These are phyloP conservation scores for Chloris gayana DNA, from an alignment of 176 grass and related monocot genomes.

Conservation along the genomic window DNA sequence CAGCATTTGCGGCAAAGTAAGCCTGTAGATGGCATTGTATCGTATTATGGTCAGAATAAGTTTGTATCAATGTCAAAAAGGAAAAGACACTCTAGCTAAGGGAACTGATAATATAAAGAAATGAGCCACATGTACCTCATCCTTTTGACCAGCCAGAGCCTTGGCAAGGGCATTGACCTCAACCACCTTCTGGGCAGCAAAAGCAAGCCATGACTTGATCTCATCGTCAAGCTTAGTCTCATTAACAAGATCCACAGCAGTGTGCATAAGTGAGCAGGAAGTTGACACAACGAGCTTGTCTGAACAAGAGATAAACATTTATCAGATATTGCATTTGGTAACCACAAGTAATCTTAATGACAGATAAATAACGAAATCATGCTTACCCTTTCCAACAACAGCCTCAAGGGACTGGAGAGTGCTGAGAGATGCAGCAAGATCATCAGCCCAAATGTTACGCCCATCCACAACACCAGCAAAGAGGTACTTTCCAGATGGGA, in stretches of 20 bases:
- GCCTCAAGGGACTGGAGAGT: slow-evolving; percentile 76
- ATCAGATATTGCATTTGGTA: slow-evolving; percentile 4
- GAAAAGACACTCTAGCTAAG: background rate
- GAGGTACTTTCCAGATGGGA: slow-evolving; percentile 87
- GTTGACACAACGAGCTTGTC: slow-evolving; percentile 93
- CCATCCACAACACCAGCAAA: slow-evolving; percentile 97
- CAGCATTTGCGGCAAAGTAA: slow-evolving; percentile 86
- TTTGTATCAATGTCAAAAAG: slow-evolving; percentile 5
- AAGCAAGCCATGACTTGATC: slow-evolving; percentile 95
- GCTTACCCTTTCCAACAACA: slow-evolving; percentile 84
- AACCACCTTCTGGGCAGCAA: slow-evolving; percentile 91
- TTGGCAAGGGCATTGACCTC: slow-evolving; percentile 91
- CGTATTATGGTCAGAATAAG: background rate
- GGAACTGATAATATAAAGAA: background rate
- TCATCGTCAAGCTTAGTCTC: slow-evolving; percentile 87
- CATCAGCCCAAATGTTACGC: slow-evolving; percentile 95
- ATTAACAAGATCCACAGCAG: slow-evolving; percentile 90
- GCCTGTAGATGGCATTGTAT: slow-evolving; percentile 41
- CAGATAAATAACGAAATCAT: slow-evolving; percentile 7
- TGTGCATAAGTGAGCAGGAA: slow-evolving; percentile 95
- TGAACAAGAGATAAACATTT: slow-evolving; percentile 37
- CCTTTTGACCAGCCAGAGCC: slow-evolving; percentile 80
- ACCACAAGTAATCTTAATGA: slow-evolving; percentile 6
- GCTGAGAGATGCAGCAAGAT: slow-evolving; percentile 73
- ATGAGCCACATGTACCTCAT: slow-evolving; percentile 71